Evolutionary conservation across 768 basidiomycete species (phyloP).

Genomic region (Macrolepiota fuliginosa): DNA sequence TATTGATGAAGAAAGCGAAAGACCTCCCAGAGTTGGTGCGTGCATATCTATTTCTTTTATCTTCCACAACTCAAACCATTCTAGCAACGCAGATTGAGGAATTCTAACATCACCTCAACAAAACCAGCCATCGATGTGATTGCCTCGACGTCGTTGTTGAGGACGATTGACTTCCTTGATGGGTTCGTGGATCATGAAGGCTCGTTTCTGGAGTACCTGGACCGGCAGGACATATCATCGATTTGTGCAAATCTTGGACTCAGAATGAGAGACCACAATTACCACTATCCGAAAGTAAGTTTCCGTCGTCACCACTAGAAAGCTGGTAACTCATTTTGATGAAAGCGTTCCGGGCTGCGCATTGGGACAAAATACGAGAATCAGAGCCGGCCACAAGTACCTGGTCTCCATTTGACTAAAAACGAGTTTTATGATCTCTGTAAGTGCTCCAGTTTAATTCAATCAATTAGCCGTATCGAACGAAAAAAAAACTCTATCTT

Average conservation of each 20-base stretch:
- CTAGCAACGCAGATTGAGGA: conserved; percentile 21
- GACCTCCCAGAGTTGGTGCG: conserved; percentile 26
- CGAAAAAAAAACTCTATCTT: too few relatives aligned
- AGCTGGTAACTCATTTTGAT: background rate
- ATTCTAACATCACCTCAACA: conserved; percentile 26
- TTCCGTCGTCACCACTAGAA: conserved; percentile 16
- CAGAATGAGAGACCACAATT: conserved; percentile 25
- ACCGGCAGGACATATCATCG: conserved; percentile 20
- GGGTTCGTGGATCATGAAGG: conserved; percentile 38
- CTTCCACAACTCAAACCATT: background rate
- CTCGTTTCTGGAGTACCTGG: conserved; percentile 32
- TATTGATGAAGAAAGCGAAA: conserved; percentile 17
- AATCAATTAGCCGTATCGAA: too few relatives aligned
- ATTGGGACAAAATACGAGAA: background rate
- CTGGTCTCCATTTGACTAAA: conserved; percentile 31
- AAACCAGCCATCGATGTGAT: conserved; percentile 14
- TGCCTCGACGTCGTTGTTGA: conserved; percentile 31
- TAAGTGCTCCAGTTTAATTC: conserved; percentile 18
- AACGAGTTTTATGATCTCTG: conserved; percentile 38
- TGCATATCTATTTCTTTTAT: background rate
- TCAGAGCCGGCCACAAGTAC: conserved; percentile 19
- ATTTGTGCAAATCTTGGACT: conserved; percentile 25
- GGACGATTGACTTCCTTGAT: conserved; percentile 35
- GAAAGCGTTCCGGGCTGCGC: background rate
- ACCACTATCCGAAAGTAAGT: conserved; percentile 28